A percentile compares a stretch with the other conserved stretches of the same genome.
Evolutionary conservation across 164 flowering plant species (phyloP).

Genomic region (Chimonanthus salicifolius): DNA sequence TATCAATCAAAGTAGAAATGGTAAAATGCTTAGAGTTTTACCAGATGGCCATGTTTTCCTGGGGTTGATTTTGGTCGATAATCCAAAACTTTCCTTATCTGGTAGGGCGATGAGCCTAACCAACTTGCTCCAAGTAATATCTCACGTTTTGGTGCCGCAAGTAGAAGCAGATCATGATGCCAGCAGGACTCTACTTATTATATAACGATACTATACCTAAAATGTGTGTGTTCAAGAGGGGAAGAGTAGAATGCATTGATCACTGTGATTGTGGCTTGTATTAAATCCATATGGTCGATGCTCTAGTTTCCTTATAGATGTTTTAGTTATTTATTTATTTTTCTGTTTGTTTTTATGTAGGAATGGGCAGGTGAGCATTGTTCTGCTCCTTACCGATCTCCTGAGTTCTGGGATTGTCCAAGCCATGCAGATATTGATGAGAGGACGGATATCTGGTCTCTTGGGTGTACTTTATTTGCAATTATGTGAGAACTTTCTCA

Average conservation of each 20-base stretch:
- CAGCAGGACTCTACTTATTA: too few species aligned
- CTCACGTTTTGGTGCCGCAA: too few species aligned
- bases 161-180: too few species aligned
- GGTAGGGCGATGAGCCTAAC: too few species aligned
- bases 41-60: too few species aligned
- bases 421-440: constrained; percentile 92
- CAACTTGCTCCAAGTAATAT: too few species aligned
- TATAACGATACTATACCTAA: too few species aligned
- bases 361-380: constrained; percentile 99
- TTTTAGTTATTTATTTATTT: neutral
- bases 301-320: neutral
- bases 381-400: constrained; percentile 93
- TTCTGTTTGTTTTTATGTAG: constrained; percentile 30
- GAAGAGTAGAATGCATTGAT: neutral
- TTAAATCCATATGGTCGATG: neutral
- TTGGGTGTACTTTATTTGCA: constrained; percentile 93
- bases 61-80: too few species aligned
- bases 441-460: constrained; percentile 95
- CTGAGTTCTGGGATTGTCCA: constrained; percentile 99
- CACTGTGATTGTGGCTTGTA: neutral
- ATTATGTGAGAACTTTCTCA: constrained; percentile 58
- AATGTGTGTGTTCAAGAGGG: too few species aligned
- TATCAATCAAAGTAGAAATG: too few species aligned
- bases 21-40: too few species aligned
- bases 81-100: too few species aligned